phyloP scores from a whole-genome alignment of 768 basidiomycete species.

The Collybia sp. region DNA sequence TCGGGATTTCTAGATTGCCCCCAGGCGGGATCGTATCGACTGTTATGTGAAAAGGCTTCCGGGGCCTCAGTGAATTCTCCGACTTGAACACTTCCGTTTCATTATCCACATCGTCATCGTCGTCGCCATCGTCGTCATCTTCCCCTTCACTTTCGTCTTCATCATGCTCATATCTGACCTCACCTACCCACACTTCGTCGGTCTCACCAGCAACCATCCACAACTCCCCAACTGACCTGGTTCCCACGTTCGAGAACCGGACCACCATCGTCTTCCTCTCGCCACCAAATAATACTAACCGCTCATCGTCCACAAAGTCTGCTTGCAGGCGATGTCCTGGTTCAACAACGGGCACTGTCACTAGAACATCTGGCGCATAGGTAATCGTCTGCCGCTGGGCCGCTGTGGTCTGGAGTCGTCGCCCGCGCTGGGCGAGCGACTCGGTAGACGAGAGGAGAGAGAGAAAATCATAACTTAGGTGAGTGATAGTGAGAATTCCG shows the following conservation, averaged over 20 bases:
- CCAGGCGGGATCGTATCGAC: slow-evolving; percentile 40
- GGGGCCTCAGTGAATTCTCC: slow-evolving; percentile 46
- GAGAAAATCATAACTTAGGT: slow-evolving; percentile 67
- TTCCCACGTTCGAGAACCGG: slow-evolving; percentile 65
- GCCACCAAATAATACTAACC: slow-evolving; percentile 57
- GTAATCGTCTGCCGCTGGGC: slow-evolving; percentile 62
- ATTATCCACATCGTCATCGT: not conserved
- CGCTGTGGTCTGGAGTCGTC: slow-evolving; percentile 69
- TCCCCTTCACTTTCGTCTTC: no score
- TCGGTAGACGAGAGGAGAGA: slow-evolving; percentile 67
- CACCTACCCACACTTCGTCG: slow-evolving; percentile 58
- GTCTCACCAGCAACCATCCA: slow-evolving; percentile 61
- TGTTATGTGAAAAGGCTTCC: slow-evolving; percentile 42
- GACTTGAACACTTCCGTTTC: slow-evolving; percentile 36
- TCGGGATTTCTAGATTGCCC: slow-evolving; percentile 42
- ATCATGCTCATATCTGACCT: slow-evolving; percentile 5
- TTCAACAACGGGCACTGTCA: slow-evolving; percentile 59
- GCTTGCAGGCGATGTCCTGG: slow-evolving; percentile 60
- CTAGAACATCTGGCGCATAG: slow-evolving; percentile 65
- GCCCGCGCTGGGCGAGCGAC: slow-evolving; percentile 65
- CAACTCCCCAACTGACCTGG: slow-evolving; percentile 54
- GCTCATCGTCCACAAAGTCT: slow-evolving; percentile 50
- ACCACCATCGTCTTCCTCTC: slow-evolving; percentile 55
- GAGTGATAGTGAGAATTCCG: slow-evolving; percentile 48
- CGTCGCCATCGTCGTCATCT: not conserved